Evolutionary conservation across 164 flowering plant species (phyloP), one percentile per base, ranked within the genome.

Genomic region (Dillenia suffruticosa): DNA sequence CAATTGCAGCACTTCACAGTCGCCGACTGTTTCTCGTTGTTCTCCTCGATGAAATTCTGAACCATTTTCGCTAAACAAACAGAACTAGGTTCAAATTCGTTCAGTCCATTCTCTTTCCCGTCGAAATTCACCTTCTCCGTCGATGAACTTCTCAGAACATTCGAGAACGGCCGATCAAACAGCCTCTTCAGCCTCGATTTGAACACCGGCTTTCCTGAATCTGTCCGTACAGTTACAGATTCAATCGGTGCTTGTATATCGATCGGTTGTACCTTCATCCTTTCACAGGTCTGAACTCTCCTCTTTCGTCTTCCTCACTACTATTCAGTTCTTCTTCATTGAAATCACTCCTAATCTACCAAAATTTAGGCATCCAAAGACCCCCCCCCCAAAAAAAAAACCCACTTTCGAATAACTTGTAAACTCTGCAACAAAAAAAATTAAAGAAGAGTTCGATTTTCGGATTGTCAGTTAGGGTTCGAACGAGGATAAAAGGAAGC

Each of bases 251-350:
- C 11, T 16, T 56, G 66, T 0, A 71, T 67, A 57, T 84, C 92
- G 49, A 92, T 68, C 16, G 98, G 98, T 63, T 90, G 98, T 71
- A 92, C 81, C 85, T 87, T 92, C 96, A 84, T 84, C 63, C 87
- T 32, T 32, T 32, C 40, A 32, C 40, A 32, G 7, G 40, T 32
- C 40, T 32, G 7, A 32, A 5, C 40, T 32, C 40, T 0, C 40
- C 40, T 32, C 40, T 32, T 32, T 32, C 40, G 5, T 32, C 40
- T 32, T 32, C 40, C 2, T 14, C 49, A 10, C 51, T 50, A 43
- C 54, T 60, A 62, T 48, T 65, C 72, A 59, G 62, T 43, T 65
- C 68, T 70, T 59, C 53, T 48, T 59, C 58, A 68, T 68, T 24
- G 50, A 9, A 50, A 13, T 46, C 45, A 14, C 48, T 56, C 46